Percentiles rank a stretch among this genome's conserved stretches.
Evolutionary conservation across 257 asterid species (phyloP).

Genomic region (Solanum infundibuliforme): DNA sequence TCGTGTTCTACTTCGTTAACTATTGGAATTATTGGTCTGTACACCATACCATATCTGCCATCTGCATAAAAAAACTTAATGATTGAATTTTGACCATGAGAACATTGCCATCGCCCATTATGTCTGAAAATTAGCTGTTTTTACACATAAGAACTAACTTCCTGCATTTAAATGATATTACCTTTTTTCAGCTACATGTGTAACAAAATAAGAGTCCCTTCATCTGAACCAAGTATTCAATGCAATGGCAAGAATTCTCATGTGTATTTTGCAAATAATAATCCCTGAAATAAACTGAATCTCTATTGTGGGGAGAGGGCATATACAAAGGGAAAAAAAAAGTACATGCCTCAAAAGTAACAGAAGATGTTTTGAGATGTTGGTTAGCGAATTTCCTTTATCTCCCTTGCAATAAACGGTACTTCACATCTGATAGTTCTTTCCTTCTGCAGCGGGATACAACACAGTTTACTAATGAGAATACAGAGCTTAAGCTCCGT

Average conservation of each 20-base stretch:
- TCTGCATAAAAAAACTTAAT: background rate
- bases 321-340: background rate
- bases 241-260: background rate
- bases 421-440: background rate
- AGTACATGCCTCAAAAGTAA: background rate
- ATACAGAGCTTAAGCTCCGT: conserved; percentile 86
- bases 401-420: background rate
- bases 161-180: background rate
- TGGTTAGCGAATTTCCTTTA: background rate
- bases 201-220: background rate
- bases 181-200: background rate
- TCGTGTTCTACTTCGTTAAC: background rate
- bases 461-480: conserved; percentile 70
- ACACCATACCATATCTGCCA: background rate
- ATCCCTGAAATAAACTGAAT: background rate
- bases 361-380: background rate
- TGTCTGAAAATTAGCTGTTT: background rate
- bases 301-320: background rate
- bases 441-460: conserved; percentile 73
- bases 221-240: background rate
- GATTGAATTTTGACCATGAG: background rate
- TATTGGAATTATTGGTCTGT: background rate
- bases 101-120: background rate
- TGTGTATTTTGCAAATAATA: background rate
- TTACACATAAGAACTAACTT: background rate